phyloP scores from a whole-genome alignment of 2,329 filamentous ascomycete genomes.

The Diaporthe nobilis region DNA sequence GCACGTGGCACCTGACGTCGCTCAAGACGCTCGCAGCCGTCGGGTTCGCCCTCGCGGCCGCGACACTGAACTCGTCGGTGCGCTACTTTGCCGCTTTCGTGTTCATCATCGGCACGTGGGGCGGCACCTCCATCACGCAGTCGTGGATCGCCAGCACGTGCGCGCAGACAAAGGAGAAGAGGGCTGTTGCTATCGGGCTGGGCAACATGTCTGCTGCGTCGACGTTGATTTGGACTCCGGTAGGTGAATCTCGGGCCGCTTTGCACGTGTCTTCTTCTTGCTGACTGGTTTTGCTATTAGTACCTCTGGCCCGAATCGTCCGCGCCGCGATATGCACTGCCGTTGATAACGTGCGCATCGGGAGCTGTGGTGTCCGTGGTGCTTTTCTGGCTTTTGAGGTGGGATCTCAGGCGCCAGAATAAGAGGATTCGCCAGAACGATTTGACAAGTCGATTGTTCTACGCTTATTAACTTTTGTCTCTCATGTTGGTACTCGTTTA shows the following conservation, averaged over 20 bases:
- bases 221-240: constrained; percentile 29
- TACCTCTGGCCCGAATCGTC: constrained; percentile 21
- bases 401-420: constrained; percentile 13
- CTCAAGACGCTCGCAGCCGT: constrained; percentile 57
- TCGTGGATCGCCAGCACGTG: constrained; percentile 58
- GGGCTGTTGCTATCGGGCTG: constrained; percentile 56
- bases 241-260: background rate
- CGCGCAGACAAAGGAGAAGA: constrained; percentile 63
- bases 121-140: constrained; percentile 60
- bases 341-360: background rate
- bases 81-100: constrained; percentile 53
- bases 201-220: background rate
- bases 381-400: constrained; percentile 8
- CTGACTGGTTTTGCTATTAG: background rate
- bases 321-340: constrained; percentile 22
- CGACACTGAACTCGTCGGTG: constrained; percentile 48
- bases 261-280: too few species aligned
- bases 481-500: background rate
- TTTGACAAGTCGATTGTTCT: background rate
- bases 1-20: constrained; percentile 62
- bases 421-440: background rate
- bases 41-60: constrained; percentile 52
- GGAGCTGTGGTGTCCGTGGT: background rate
- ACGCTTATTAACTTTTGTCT: background rate
- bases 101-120: constrained; percentile 55